Percentiles rank a stretch among this genome's conserved stretches.
These are phyloP conservation scores for Alternaria atra DNA, from an alignment of 2,329 filamentous ascomycete genomes.

Conservation along the genomic window DNA sequence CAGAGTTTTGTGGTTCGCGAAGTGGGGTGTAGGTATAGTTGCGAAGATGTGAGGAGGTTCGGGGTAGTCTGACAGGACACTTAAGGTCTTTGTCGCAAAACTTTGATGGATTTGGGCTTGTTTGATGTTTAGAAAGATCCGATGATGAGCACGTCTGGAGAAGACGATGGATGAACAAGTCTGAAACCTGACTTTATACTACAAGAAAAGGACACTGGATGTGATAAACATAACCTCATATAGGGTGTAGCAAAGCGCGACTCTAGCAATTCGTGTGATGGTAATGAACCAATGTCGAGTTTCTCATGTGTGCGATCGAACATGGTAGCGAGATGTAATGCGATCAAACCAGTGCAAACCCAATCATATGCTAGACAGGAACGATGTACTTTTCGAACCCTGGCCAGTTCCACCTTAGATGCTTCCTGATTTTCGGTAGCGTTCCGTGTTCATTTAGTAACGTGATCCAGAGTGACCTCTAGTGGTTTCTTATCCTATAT, in stretches of 20 bases:
- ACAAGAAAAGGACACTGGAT: too few species aligned
- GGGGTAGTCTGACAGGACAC: too few species aligned
- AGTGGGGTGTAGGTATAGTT: not conserved
- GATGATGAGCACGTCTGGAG: not conserved
- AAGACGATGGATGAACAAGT: not conserved
- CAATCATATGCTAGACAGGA: not conserved
- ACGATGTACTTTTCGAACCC: too few species aligned
- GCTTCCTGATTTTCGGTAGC: not conserved
- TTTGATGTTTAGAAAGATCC: not conserved
- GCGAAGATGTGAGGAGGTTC: not conserved
- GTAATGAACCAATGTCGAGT: not conserved
- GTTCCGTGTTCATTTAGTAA: not conserved
- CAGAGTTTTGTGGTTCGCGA: not conserved
- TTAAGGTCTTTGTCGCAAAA: not conserved
- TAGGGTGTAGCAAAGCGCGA: not conserved
- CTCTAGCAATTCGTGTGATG: too few species aligned
- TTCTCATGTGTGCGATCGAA: not conserved
- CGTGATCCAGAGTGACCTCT: not conserved
- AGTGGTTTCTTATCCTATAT: constrained; percentile 8
- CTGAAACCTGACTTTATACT: not conserved
- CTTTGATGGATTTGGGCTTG: not conserved
- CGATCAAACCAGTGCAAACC: not conserved
- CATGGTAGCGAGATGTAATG: not conserved
- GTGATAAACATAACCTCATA: too few species aligned
- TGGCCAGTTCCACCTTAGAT: not conserved